phyloP scores from a whole-genome alignment of 2,329 filamentous ascomycete genomes.

The Biscogniauxia mediterranea region DNA sequence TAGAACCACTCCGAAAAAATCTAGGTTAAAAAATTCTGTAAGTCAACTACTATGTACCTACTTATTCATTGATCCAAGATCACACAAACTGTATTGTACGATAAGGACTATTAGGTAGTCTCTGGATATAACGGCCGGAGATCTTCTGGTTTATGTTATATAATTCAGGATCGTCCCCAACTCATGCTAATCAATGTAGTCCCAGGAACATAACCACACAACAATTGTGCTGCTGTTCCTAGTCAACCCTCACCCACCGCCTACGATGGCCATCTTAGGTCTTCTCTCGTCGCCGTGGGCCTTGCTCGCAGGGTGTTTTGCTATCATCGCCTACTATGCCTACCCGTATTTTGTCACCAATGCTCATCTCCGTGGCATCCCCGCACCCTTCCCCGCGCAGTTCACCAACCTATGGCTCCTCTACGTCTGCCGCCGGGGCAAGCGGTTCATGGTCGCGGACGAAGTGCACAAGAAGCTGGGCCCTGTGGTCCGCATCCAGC shows the following conservation, averaged over 20 bases:
- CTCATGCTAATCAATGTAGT: neutral
- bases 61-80: no score
- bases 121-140: no score
- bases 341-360: slow-evolving; percentile 60
- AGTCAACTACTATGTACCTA: no score
- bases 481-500: slow-evolving; percentile 78
- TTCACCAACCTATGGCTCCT: slow-evolving; percentile 84
- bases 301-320: slow-evolving; percentile 43
- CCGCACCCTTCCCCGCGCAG: slow-evolving; percentile 59
- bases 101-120: no score
- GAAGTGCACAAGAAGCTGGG: slow-evolving; percentile 72
- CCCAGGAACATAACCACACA: neutral
- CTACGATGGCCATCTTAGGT: slow-evolving; percentile 35
- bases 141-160: no score
- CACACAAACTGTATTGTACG: no score
- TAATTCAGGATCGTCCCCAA: no score
- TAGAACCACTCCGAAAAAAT: no score
- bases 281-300: slow-evolving; percentile 47
- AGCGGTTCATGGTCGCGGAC: slow-evolving; percentile 64
- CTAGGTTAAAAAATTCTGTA: no score
- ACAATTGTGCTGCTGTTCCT: neutral
- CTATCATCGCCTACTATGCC: slow-evolving; percentile 54
- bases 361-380: slow-evolving; percentile 50
- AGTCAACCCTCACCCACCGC: neutral
- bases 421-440: slow-evolving; percentile 61